Base-by-base conservation (phyloP, 2,329 filamentous ascomycete species). In the Colletotrichum eremochloae region DNA sequence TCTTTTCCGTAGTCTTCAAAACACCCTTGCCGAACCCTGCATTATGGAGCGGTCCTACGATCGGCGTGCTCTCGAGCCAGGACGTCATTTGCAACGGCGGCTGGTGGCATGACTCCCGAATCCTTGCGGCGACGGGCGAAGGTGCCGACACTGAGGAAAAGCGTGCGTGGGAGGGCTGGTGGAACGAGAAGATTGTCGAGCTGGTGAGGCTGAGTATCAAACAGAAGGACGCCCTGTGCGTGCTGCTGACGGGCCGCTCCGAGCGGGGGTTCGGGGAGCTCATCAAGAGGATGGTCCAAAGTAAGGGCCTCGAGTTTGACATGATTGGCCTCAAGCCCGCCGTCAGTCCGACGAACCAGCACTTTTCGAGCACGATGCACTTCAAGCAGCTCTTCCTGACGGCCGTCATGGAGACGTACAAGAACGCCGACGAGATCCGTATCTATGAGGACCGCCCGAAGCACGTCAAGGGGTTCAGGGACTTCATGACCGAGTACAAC, bases 41-140 rank as follows among this genome's bases (percentile, higher is more conserved):
- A 76, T 82, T 99, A 79, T 99, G 96, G 96, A 93, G 92, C 75
- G 89, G 89, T 1, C 86, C 87, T 42, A 96, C 94, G 0, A 90
- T 97, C 62, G 94, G 94, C 60, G 88, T 91, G 72, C 86, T 99
- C 14, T 91, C 93, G 72, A 91, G 87, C 58, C 91, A 93, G 75
- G 93, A 97, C 75, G 87, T 89, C 64, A 94, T 98, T 76, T 85
- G 91, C 74, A 93, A 92, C 76, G 96, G 95, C 75, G 95, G 96
- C 74, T 99, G 96, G 96, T 99, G 96, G 96, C 96, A 99, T 82
- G 95, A 98, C 79, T 89, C 90, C 55, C 90, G 90, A 74, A 95
- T 99, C 74, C 90, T 99, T 33, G 90, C 92, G 14, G 92, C 95
- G 2, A 97, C 95, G 1, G 96, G 96, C 64, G 89, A 94, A 69